Evolutionary conservation across 768 basidiomycete species (phyloP).

Genomic region (Pleurotus tuber-regium): DNA sequence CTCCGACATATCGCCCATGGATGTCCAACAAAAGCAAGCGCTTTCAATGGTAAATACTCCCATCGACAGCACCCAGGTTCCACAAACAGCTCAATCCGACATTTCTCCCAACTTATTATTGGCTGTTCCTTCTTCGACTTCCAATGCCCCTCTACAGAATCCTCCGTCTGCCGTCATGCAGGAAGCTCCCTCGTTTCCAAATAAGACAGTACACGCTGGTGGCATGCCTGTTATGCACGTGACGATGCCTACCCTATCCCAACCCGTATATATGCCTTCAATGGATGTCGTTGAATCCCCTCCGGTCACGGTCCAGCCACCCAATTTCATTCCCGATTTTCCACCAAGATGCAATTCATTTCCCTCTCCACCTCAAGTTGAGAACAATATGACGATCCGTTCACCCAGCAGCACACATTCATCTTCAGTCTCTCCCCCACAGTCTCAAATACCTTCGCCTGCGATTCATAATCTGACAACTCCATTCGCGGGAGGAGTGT

Average conservation of each 20-base stretch:
- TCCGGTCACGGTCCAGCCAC: constrained; percentile 25
- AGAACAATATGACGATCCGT: constrained; percentile 35
- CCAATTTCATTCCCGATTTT: constrained; percentile 42
- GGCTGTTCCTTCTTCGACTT: constrained; percentile 17
- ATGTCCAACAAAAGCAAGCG: constrained; percentile 28
- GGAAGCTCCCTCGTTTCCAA: constrained; percentile 24
- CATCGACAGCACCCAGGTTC: constrained; percentile 36
- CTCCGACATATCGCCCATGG: constrained; percentile 19
- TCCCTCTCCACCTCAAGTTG: constrained; percentile 27
- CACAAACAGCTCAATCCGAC: constrained; percentile 24
- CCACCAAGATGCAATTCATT: constrained; percentile 29
- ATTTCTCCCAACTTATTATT: constrained; percentile 22
- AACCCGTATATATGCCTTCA: constrained; percentile 32
- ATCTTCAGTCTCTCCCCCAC: constrained; percentile 31
- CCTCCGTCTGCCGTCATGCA: constrained; percentile 28
- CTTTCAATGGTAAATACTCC: constrained; percentile 23
- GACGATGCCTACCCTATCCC: constrained; percentile 33
- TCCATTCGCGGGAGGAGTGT: constrained; percentile 34
- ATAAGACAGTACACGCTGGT: constrained; percentile 25
- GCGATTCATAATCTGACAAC: constrained; percentile 37
- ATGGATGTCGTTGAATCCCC: constrained; percentile 30
- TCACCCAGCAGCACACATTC: constrained; percentile 34
- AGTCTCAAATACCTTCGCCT: constrained; percentile 35
- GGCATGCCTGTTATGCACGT: constrained; percentile 33
- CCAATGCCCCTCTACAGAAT: constrained; percentile 22